Base-by-base conservation (phyloP, 2,329 filamentous ascomycete genomes). In the Penicillium polonicum region DNA sequence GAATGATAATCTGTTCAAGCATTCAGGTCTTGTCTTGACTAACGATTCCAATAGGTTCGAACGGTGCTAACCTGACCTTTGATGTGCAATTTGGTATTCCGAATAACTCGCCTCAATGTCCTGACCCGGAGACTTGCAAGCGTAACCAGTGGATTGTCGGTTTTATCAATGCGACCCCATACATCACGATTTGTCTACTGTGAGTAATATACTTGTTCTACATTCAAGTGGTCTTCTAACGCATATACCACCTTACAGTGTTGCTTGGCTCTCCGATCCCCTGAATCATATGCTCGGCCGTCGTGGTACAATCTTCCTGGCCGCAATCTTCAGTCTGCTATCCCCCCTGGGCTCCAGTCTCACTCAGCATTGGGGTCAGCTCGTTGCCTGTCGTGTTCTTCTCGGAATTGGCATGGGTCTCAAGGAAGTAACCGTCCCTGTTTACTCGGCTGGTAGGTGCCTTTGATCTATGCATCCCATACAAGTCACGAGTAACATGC, bases 101-200 rank as follows among this genome's bases (percentile, higher is more conserved):
- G 1, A 65, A 61, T 42, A 61, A 55, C 39, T 29, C 48, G 1
- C 53, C 61, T 12, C 45, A 52, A 9, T 70, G 67, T 17, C 43
- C 56, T 21, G 59, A 64, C 44, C 50, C 58, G 6, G 61, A 66
- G 8, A 56, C 61, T 21, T 71, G 68, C 48, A 69, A 72, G 19
- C 75, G 72, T 35, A 81, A 84, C 62, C 76, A 76, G 19, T 83
- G 82, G 76, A 76, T 88, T 44, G 77, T 88, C 19, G 87, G 87
- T 35, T 74, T 88, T 9, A 76, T 89, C 63, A 89, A 89, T 58
- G 67, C 73, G 5, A 81, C 74, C 10, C 79, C 79, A 1, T 81
- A 85, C 54, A 75, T 84, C 51, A 78, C 80, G 7, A 77, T 76
- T 49, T 72, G 72, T 21, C 76, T 79, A 60, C 76, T 82, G 80